Evolutionary conservation across 2,329 filamentous ascomycete species (phyloP), one percentile per base, ranked within the genome.

Genomic region (Orbilia ellipsospora): DNA sequence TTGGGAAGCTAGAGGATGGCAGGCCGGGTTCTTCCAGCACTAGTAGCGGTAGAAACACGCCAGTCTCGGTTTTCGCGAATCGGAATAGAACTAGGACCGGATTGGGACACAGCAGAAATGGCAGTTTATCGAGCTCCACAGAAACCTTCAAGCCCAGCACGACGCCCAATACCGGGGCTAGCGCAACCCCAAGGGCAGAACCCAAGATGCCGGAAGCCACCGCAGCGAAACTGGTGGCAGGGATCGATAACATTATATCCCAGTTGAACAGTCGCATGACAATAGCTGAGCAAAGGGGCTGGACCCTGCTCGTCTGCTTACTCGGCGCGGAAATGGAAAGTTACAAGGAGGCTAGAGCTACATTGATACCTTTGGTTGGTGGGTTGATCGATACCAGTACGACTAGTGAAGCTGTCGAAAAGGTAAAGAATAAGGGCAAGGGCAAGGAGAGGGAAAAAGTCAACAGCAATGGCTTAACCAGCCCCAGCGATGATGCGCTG

Each of bases 251-350:
- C 28, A 60, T 70, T 40, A 76, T 76, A 20, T 69, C 65, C 23
- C 64, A 76, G 40, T 59, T 76, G 4, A 70, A 76, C 60, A 70
- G 65, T n/a, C 85, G 86, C n/a, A 79, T 89, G 36, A 83, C 84
- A 0, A 80, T 86, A 1, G 89, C 89, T 0, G 87, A 91, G 75
- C 83, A 85, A 0, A 87, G 87, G 68, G 85, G 86, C n/a, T 94
- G 91, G 91, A 93, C 90, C 68, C 83, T 94, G 12, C 84, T 94
- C n/a, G 89, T 93, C 2, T 91, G 88, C 62, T 90, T 90, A 7
- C 88, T 94, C 36, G 90, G 91, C 0, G 91, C 92, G 0, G 92
- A 92, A 81, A 80, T 91, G 1, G 89, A 90, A 73, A 89, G 90
- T 2, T 89, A 91, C 76, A 83, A 83, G 45, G 87, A 90, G 79